Evolutionary conservation across 2,329 filamentous ascomycete species (phyloP), one percentile per base, ranked within the genome.

Genomic region (Phaeosphaeriaceae sp.): DNA sequence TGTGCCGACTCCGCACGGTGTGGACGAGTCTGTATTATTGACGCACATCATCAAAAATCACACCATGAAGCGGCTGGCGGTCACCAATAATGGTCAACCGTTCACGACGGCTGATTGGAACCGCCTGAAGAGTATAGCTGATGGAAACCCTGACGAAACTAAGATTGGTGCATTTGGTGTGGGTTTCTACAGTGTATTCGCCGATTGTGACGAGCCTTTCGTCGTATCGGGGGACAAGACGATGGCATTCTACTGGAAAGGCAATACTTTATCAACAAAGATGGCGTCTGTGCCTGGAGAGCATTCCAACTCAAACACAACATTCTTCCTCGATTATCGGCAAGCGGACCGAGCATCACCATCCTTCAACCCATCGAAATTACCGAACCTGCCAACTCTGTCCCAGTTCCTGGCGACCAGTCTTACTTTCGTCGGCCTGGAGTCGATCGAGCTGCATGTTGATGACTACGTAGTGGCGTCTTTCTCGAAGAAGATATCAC

Each of bases 211-310:
- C 78, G 93, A 97, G 69, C 95, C 95, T 0, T 98, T 99, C 73
- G 91, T 99, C 65, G 95, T 93, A 66, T 98, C 94, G 0, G 95
- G 95, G 0, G 87, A 86, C 62, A 90, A 97, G 78, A 94, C 93
- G 40, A 97, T 99, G 92, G 94, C 94, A 0, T 99, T 99, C 74
- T 99, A 97, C 81, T 99, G 95, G 96, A 98, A 97, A 78, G 94
- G 91, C n/a, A 98, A 98, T 77, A 92, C 93, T 5, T 85, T 99
- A 1, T 98, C 97, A 76, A 99, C 96, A 23, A 91, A 94, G 69
- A 92, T 93, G 67, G 85, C 95, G 22, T 88, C 89, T 66, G 80
- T 97, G 8, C 88, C 91, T 1, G 83, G 87, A 48, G 86, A 87
- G 23, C 85, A 93, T 71, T 80, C 84, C 17, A 90, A 84, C 55